Conservation (phyloP, 2,329 filamentous ascomycete genomes). For the Neopestalotiopsis rosae region DNA sequence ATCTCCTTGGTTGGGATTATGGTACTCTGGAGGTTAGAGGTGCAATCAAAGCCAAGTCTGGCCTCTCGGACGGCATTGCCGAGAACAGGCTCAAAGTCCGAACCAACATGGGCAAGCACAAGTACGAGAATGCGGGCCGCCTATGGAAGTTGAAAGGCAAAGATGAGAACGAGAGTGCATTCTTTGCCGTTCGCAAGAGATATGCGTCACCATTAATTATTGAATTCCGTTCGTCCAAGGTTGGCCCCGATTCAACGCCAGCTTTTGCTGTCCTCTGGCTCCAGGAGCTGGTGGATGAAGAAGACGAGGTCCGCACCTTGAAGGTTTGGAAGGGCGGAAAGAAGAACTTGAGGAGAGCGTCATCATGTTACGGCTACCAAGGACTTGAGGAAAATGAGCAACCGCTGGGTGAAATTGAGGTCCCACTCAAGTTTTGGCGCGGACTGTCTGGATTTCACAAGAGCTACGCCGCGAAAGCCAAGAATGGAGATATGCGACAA, state of each 20-base stretch:
- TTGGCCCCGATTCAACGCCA: constrained; percentile 58
- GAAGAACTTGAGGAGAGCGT: constrained; percentile 44
- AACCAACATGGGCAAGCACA: constrained; percentile 61
- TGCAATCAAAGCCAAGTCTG: constrained; percentile 47
- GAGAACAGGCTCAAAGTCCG: constrained; percentile 63
- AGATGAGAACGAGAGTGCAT: constrained; percentile 44
- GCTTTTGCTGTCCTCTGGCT: constrained; percentile 73
- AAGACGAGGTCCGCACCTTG: constrained; percentile 62
- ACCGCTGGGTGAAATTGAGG: constrained; percentile 59
- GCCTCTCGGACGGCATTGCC: constrained; percentile 54
- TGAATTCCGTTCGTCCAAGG: constrained; percentile 62
- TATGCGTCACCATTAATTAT: constrained; percentile 62
- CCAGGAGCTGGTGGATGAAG: constrained; percentile 71
- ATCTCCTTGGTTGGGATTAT: constrained; percentile 72
- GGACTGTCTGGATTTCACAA: constrained; percentile 66
- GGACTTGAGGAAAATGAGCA: constrained; percentile 59
- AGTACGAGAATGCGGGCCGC: constrained; percentile 57
- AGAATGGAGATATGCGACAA: constrained; percentile 58
- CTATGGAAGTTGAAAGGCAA: constrained; percentile 58
- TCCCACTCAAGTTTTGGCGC: constrained; percentile 64
- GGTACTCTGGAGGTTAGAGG: constrained; percentile 72
- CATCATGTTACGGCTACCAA: constrained; percentile 39
- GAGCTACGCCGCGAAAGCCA: constrained; percentile 53
- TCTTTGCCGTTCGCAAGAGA: constrained; percentile 64
- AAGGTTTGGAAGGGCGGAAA: constrained; percentile 72